These are phyloP conservation scores for Fusarium tricinctum DNA, from an alignment of 2,329 filamentous ascomycete species.

Conservation along the genomic window DNA sequence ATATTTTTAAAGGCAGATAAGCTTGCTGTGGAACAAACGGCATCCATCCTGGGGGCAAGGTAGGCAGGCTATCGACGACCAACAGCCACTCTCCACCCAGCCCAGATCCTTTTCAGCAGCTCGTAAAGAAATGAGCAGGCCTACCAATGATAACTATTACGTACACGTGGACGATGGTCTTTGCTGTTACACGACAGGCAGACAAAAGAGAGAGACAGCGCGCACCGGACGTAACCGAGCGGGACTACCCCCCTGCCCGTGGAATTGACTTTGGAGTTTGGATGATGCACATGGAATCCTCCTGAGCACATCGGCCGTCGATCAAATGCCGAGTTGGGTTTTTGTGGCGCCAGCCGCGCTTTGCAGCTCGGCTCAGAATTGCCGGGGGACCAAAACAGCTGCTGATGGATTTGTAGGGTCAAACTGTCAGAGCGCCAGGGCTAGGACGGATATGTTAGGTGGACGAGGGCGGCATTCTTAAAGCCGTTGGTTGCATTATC, in stretches of 20 bases:
- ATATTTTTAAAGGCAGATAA: slow-evolving; percentile 11
- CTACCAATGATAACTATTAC: slow-evolving; percentile 21
- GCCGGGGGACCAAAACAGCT: slow-evolving; percentile 19
- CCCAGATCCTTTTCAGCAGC: slow-evolving; percentile 23
- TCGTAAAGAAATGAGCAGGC: slow-evolving; percentile 6
- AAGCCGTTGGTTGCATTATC: neutral
- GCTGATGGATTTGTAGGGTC: too few species aligned
- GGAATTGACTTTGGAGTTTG: slow-evolving; percentile 13
- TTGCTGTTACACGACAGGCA: neutral
- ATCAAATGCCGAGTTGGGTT: slow-evolving; percentile 41
- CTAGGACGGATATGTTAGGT: slow-evolving; percentile 33
- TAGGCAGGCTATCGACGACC: neutral
- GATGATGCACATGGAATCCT: slow-evolving; percentile 28
- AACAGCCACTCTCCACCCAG: neutral
- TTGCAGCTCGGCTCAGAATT: slow-evolving; percentile 37
- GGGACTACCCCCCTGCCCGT: slow-evolving; percentile 26
- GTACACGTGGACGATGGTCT: slow-evolving; percentile 8
- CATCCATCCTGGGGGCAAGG: neutral
- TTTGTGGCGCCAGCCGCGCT: slow-evolving; percentile 14
- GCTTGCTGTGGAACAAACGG: slow-evolving; percentile 14
- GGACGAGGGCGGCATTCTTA: neutral
- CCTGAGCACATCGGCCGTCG: slow-evolving; percentile 14
- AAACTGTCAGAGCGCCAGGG: slow-evolving; percentile 9
- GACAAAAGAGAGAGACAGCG: neutral
- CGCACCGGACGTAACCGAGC: slow-evolving; percentile 13